These are phyloP conservation scores for Saccharum spontaneum DNA, from an alignment of 176 grass and related monocot genomes.

Conservation along the genomic window DNA sequence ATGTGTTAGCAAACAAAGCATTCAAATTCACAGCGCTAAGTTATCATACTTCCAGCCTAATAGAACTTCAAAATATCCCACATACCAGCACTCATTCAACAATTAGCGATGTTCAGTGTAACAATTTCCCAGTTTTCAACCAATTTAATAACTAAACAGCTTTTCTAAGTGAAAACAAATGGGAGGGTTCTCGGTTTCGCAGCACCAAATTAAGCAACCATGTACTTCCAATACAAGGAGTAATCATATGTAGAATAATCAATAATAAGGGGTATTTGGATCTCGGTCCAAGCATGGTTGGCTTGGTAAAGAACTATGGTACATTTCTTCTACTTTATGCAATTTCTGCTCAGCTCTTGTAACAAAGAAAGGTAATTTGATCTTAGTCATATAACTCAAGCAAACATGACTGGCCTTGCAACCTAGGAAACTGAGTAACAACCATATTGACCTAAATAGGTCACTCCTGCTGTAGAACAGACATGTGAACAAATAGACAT, in stretches of 20 bases:
- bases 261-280: background rate
- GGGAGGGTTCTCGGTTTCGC: no score
- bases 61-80: background rate
- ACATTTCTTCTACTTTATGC: background rate
- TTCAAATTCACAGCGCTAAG: background rate
- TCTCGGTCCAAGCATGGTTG: background rate
- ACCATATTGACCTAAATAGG: background rate
- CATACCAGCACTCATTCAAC: background rate
- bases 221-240: background rate
- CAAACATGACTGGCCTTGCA: background rate
- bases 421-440: background rate
- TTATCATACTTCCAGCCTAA: background rate
- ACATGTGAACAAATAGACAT: background rate
- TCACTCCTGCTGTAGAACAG: background rate
- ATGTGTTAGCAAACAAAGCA: background rate
- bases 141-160: background rate
- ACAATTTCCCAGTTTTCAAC: background rate
- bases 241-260: background rate
- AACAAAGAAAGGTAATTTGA: background rate
- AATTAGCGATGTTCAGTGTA: background rate
- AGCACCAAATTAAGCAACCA: no score
- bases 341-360: background rate
- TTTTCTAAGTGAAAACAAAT: background rate
- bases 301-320: background rate
- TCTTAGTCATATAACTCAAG: background rate